These are phyloP conservation scores for Histomonas meleagridis DNA, from an alignment of 208 protist species.

Conservation along the genomic window DNA sequence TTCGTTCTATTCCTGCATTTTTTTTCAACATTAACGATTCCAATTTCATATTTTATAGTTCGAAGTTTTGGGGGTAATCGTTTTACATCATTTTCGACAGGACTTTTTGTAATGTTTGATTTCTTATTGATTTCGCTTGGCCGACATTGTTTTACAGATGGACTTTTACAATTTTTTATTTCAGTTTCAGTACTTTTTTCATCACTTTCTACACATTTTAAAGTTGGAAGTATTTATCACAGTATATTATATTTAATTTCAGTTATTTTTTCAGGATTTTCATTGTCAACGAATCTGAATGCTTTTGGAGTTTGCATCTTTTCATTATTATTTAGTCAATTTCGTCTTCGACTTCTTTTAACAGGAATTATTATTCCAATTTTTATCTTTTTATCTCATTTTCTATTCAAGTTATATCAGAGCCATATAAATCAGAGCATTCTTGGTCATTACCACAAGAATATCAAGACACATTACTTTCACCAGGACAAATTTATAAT, in stretches of 20 bases:
- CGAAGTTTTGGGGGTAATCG: not conserved
- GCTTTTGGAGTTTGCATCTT: not conserved
- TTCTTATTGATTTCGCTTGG: not conserved
- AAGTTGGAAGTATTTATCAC: not conserved
- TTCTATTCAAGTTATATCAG: not conserved
- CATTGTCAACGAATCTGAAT: not conserved
- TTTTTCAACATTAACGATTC: slow-evolving; percentile 10
- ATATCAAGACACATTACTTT: not conserved
- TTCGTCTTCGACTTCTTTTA: not conserved
- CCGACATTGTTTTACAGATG: not conserved
- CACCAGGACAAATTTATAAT: too few species aligned
- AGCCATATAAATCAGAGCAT: not conserved
- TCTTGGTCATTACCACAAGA: not conserved
- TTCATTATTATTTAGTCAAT: not conserved
- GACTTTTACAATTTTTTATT: slow-evolving; percentile 21
- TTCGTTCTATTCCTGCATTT: not conserved
- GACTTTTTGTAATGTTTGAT: slow-evolving; percentile 11
- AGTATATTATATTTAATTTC: not conserved
- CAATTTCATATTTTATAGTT: slow-evolving; percentile 27
- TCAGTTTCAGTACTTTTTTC: not conserved
- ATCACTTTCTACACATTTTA: not conserved
- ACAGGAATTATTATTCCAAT: not conserved
- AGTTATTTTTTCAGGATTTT: not conserved
- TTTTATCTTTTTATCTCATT: not conserved
- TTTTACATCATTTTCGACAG: not conserved